Percentiles rank a stretch among this genome's conserved stretches.
These are phyloP conservation scores for Keithomyces neogunnii DNA, from an alignment of 2,329 filamentous ascomycete species.

Conservation along the genomic window DNA sequence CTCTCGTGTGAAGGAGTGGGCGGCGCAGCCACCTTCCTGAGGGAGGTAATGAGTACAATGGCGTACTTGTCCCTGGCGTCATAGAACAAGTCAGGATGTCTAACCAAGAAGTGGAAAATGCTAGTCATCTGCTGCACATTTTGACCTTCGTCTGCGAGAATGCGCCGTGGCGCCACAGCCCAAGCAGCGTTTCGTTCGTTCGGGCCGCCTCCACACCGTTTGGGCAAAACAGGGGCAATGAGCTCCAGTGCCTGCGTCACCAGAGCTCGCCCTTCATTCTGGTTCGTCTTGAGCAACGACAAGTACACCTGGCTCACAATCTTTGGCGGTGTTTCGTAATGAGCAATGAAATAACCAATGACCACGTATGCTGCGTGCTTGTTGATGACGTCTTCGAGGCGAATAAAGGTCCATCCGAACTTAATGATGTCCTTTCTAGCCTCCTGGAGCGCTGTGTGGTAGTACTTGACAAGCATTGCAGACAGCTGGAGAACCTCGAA, in stretches of 20 bases:
- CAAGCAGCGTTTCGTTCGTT: slow-evolving; percentile 73
- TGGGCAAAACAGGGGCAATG: slow-evolving; percentile 87
- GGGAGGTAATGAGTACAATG: slow-evolving; percentile 75
- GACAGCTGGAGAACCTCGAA: slow-evolving; percentile 96
- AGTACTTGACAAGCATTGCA: slow-evolving; percentile 90
- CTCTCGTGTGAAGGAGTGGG: slow-evolving; percentile 83
- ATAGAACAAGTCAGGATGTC: slow-evolving; percentile 88
- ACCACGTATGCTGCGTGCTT: slow-evolving; percentile 97
- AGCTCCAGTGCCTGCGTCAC: slow-evolving; percentile 93
- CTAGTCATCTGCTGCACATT: slow-evolving; percentile 94
- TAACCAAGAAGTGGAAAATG: slow-evolving; percentile 94
- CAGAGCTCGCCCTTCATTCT: slow-evolving; percentile 85
- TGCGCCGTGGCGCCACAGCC: slow-evolving; percentile 83
- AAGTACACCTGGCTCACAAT: slow-evolving; percentile 95
- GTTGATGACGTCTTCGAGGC: slow-evolving; percentile 97
- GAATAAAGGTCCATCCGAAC: slow-evolving; percentile 97
- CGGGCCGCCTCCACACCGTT: slow-evolving; percentile 62
- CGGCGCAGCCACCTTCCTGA: slow-evolving; percentile 78
- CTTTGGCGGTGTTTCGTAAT: slow-evolving; percentile 93
- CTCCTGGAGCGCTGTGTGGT: slow-evolving; percentile 79
- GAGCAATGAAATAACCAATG: slow-evolving; percentile 94
- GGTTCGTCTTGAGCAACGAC: slow-evolving; percentile 81
- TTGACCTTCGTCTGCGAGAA: slow-evolving; percentile 86
- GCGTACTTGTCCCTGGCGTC: slow-evolving; percentile 90
- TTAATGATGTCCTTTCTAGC: slow-evolving; percentile 97